Evolutionary conservation across 441 rosid genomes (phyloP).

Genomic region (Pelargonium cotyledonis): DNA sequence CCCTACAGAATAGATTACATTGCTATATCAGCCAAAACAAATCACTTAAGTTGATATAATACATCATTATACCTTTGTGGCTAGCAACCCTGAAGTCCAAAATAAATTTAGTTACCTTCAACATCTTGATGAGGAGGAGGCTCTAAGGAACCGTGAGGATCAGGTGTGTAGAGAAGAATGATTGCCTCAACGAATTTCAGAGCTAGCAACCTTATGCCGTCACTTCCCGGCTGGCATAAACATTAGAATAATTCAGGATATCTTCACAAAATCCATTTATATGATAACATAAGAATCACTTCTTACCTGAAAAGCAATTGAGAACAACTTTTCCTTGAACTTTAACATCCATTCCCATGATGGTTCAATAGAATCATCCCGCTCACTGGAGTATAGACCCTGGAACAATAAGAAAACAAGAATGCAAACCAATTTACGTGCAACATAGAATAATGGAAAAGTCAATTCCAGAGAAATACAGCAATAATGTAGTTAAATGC

Average conservation of each 20-base stretch:
- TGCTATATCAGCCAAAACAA: constrained; percentile 22
- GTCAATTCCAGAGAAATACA: not conserved
- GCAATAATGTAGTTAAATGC: not conserved
- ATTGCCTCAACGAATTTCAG: constrained; percentile 88
- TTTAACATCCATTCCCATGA: constrained; percentile 84
- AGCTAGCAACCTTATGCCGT: constrained; percentile 72
- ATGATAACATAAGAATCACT: constrained; percentile 14
- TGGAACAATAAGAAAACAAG: constrained; percentile 24
- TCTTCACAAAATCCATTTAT: constrained; percentile 15
- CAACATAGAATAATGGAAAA: not conserved
- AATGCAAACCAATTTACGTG: constrained; percentile 6
- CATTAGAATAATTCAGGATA: constrained; percentile 29
- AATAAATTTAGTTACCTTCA: constrained; percentile 49
- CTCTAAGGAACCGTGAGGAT: constrained; percentile 60
- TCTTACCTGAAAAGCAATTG: constrained; percentile 72
- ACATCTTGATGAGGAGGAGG: constrained; percentile 36
- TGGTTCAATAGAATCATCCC: constrained; percentile 58
- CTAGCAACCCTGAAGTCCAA: constrained; percentile 10
- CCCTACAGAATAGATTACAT: constrained; percentile 40
- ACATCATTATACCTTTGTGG: constrained; percentile 3
- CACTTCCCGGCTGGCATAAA: constrained; percentile 65
- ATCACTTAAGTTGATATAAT: constrained; percentile 3
- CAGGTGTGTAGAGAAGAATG: constrained; percentile 86
- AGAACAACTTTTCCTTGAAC: constrained; percentile 79
- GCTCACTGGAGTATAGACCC: constrained; percentile 71